Evolutionary conservation across 176 grass and related monocot genomes (phyloP), one percentile per base, ranked within the genome.

Genomic region (Chloris gayana): DNA sequence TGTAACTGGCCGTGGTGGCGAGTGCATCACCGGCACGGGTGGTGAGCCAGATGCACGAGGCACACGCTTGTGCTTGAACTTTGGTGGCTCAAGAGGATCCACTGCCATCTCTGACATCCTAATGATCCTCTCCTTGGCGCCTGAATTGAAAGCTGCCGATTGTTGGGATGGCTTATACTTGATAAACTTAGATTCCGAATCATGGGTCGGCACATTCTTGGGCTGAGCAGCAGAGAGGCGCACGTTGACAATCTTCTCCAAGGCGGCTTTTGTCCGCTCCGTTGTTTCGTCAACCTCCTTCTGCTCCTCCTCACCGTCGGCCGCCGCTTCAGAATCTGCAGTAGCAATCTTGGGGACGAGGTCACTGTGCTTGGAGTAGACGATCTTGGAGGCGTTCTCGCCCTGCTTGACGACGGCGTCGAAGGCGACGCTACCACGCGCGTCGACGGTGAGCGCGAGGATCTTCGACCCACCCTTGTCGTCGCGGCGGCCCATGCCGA

Each of bases 151-250:
- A 12, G 95, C 95, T 0, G 95, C 89, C 0, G 95, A 98, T 77
- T 98, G 89, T 84, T 98, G 95, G 0, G 95, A 98, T 5, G 95
- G 92, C 81, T 98, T 98, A 35, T 98, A 98, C 84, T 98, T 98
- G 78, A 98, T 98, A 64, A 98, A 98, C 80, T 98, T 94, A 0
- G 95, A 98, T 33, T 94, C 95, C 0, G 89, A 87, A 69, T 94
- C 85, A 69, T 94, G 88, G 0, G 92, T 94, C 0, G 92, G 95
- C 18, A 98, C 92, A 70, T 98, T 98, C 77, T 98, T 98, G 5
- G 92, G 95, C 88, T 98, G 95, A 0, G 95, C 92, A 0, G 95
- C 95, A 3, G 92, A 94, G 76, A 98, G 71, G 2, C 95, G 87
- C 8, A 98, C 92, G 75, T 88, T 94, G 50, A 98, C 95, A 45